Evolutionary conservation across 148 eudicot genomes (phyloP), one percentile per base, ranked within the genome.

Genomic region (Agrostemma githago): DNA sequence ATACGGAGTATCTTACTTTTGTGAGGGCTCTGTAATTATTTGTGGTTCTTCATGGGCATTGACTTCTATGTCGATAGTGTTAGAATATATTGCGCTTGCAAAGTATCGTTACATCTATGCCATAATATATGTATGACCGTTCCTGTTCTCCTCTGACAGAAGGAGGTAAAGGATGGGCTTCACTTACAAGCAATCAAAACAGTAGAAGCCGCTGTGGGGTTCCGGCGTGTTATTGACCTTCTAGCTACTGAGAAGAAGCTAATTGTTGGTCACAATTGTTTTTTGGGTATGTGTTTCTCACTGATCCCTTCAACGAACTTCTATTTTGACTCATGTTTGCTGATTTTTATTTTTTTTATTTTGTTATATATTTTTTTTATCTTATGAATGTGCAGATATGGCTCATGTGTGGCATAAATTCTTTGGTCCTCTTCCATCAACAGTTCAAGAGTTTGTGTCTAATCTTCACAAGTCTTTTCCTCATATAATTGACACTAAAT

Each of bases 261-360:
- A 75, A 86, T 95, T 82, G 94, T 92, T 74, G 99, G 99, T 76
- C 99, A 95, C 80, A 92, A 95, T 80, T 92, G 99, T 81, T 92
- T 95, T 82, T 92, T 95, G 78, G 99, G 99, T 92, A 91, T 43
- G 72, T 77, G 57, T 71, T 68, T 73, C 62, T 73, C 58, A 51
- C 21, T 58, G 56, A 56, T 26, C 53, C 62, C 38, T 66, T 37
- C n/a, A 40, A 43, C 59, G 38, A 20, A 8, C 46, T 51, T 40
- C 4, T 57, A 62, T 38, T 66, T 66, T 60, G 62, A 8, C 51
- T 72, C 58, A 19, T 51, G 56, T 68, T 48, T 17, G 72, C 77
- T 61, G 48, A 77, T 40, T 51, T 60, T 51, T 76, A 34, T n/a
- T n/a, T n/a, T n/a, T n/a, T n/a, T n/a, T n/a, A n/a, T n/a, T n/a